These are phyloP conservation scores for Acidomyces sp. DNA, from an alignment of 495 filamentous ascomycete genomes.

Conservation along the genomic window DNA sequence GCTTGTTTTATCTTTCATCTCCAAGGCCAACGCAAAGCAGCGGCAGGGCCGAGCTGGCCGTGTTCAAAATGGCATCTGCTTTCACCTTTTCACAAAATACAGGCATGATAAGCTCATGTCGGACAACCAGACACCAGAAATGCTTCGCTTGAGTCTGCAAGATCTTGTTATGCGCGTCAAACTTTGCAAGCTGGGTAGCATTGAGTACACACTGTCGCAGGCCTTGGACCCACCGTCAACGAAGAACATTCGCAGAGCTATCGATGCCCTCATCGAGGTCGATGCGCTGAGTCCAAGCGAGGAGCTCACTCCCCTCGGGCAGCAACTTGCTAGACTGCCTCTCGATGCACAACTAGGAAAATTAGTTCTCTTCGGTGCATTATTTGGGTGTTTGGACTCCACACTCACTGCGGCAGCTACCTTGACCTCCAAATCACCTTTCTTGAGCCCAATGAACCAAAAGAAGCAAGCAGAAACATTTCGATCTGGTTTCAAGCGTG, in stretches of 20 bases:
- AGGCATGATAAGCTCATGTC: constrained; percentile 70
- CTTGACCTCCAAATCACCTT: constrained; percentile 87
- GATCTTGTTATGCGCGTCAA: constrained; percentile 94
- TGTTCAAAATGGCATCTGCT: constrained; percentile 86
- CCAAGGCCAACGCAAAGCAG: constrained; percentile 86
- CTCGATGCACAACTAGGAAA: constrained; percentile 92
- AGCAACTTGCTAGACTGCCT: constrained; percentile 74
- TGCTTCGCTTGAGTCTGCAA: constrained; percentile 84
- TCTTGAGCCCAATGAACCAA: constrained; percentile 70
- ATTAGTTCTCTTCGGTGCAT: constrained; percentile 65
- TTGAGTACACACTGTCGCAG: constrained; percentile 77
- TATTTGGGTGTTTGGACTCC: constrained; percentile 85
- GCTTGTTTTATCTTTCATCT: constrained; percentile 85
- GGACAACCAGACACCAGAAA: constrained; percentile 88
- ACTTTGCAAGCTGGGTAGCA: constrained; percentile 83
- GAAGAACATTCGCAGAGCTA: constrained; percentile 81
- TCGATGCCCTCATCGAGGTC: constrained; percentile 86
- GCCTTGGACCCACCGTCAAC: constrained; percentile 80
- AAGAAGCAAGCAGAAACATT: constrained; percentile 66
- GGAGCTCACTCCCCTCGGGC: constrained; percentile 72
- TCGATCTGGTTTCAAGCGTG: constrained; percentile 62
- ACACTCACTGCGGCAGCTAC: constrained; percentile 83
- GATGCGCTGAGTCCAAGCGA: constrained; percentile 70
- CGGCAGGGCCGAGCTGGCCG: constrained; percentile 88
- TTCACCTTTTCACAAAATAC: constrained; percentile 83